phyloP scores from a whole-genome alignment of 805 yeast species.

The Saccharomycopsis capsularis region DNA sequence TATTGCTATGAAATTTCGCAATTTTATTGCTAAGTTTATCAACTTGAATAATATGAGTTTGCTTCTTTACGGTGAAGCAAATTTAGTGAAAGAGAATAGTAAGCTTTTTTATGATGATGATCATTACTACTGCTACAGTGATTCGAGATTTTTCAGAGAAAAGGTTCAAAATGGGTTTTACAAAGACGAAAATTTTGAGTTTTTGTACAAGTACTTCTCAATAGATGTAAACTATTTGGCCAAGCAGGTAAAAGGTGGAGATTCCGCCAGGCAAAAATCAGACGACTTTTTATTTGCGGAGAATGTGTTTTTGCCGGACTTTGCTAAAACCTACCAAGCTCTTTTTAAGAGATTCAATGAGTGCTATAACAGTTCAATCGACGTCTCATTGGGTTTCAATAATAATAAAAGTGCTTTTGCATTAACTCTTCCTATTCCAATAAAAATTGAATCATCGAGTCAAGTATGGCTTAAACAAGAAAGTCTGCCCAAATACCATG shows the following conservation, averaged over 20 bases:
- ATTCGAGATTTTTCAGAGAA: neutral
- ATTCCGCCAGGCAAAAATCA: neutral
- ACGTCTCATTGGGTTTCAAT: slow-evolving; percentile 9
- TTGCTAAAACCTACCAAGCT: slow-evolving; percentile 3
- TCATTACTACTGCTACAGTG: neutral
- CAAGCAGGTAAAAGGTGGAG: neutral
- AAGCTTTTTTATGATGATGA: neutral
- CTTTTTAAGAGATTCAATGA: slow-evolving; percentile 2
- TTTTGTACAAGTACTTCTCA: slow-evolving; percentile 30
- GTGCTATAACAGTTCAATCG: neutral
- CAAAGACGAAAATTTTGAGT: slow-evolving; percentile 31
- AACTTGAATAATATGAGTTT: slow-evolving; percentile 30
- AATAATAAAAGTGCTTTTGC: slow-evolving; percentile 5
- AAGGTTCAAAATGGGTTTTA: neutral
- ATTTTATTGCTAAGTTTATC: slow-evolving; percentile 29
- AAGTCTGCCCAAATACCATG: slow-evolving; percentile 19
- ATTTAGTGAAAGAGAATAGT: neutral
- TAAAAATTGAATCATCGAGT: slow-evolving; percentile 29
- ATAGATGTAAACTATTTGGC: slow-evolving; percentile 2
- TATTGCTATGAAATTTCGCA: slow-evolving; percentile 33
- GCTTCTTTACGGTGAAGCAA: slow-evolving; percentile 30
- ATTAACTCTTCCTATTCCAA: slow-evolving; percentile 32
- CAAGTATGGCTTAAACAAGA: slow-evolving; percentile 51
- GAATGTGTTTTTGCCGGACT: slow-evolving; percentile 16
- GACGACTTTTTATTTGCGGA: neutral